Conservation (phyloP, 1,139 yeast genomes). For the Debaryomyces nepalensis region DNA sequence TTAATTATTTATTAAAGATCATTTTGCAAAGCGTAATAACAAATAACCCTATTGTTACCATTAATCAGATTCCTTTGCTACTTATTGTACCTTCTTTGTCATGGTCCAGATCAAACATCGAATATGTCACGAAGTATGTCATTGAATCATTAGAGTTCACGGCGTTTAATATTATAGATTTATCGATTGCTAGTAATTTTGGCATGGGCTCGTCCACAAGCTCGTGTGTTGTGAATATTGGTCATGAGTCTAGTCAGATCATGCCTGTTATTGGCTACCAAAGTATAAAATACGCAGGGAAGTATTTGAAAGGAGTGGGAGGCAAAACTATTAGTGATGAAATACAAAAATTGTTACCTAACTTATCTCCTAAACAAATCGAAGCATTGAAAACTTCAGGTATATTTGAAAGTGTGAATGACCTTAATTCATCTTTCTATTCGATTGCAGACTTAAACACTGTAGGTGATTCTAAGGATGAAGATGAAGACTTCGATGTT, state of each 20-base stretch:
- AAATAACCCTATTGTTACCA: constrained; percentile 53
- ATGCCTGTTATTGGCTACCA: constrained; percentile 78
- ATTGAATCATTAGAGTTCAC: constrained; percentile 76
- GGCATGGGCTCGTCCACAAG: constrained; percentile 66
- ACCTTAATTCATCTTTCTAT: constrained; percentile 64
- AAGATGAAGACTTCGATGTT: constrained; percentile 81
- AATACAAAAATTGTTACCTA: constrained; percentile 59
- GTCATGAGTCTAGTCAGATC: constrained; percentile 73
- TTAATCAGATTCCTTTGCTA: constrained; percentile 53
- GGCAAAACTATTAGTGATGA: constrained; percentile 63
- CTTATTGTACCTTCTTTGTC: constrained; percentile 64
- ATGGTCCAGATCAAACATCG: constrained; percentile 74
- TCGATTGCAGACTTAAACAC: constrained; percentile 52
- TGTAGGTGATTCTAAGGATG: constrained; percentile 42
- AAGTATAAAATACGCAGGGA: constrained; percentile 58
- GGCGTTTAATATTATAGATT: constrained; percentile 72
- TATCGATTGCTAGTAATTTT: constrained; percentile 71
- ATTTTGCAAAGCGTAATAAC: constrained; percentile 61
- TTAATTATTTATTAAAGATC: constrained; percentile 67
- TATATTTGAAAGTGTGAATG: constrained; percentile 72
- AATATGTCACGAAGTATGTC: constrained; percentile 70
- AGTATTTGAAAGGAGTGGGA: constrained; percentile 56
- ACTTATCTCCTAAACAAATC: constrained; percentile 60
- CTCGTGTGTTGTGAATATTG: constrained; percentile 80
- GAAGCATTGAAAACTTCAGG: constrained; percentile 76